phyloP scores from a whole-genome alignment of 1,284 basidiomycete species.

The Albatrellus sp. region DNA sequence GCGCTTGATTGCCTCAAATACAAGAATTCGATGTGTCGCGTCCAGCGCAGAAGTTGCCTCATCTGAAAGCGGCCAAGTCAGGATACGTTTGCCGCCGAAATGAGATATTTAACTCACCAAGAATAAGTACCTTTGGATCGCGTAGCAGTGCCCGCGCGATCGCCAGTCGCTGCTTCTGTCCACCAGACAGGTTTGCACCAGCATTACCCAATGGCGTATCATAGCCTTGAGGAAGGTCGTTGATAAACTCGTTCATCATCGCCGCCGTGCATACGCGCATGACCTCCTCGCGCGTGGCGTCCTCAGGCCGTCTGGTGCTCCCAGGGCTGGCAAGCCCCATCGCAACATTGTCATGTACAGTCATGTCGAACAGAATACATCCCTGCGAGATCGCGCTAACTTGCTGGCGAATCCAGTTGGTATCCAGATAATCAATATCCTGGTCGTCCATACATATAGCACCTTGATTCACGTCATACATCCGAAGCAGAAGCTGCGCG shows the following conservation, averaged over 20 bases:
- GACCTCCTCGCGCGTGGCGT: constrained; percentile 60
- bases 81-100: constrained; percentile 1
- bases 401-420: constrained; percentile 58
- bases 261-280: constrained; percentile 76
- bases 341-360: constrained; percentile 82
- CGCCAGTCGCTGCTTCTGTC: constrained; percentile 87
- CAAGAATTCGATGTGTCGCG: constrained; percentile 74
- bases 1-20: constrained; percentile 78
- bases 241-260: constrained; percentile 81
- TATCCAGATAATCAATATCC: constrained; percentile 65
- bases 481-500: constrained; percentile 67
- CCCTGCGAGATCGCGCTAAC: constrained; percentile 75
- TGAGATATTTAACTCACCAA: constrained; percentile 46
- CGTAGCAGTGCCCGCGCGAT: constrained; percentile 83
- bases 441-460: constrained; percentile 75
- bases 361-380: constrained; percentile 71
- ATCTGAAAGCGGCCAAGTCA: constrained; percentile 39
- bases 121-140: constrained; percentile 82
- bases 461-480: constrained; percentile 60
- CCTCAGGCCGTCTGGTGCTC: constrained; percentile 23
- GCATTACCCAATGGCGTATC: constrained; percentile 71
- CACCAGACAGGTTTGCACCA: constrained; percentile 78
- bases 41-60: constrained; percentile 96
- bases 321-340: constrained; percentile 57
- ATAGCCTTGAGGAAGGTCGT: constrained; percentile 77